Evolutionary conservation across 345 rosid species (phyloP).

Genomic region (Alliaria petiolata): DNA sequence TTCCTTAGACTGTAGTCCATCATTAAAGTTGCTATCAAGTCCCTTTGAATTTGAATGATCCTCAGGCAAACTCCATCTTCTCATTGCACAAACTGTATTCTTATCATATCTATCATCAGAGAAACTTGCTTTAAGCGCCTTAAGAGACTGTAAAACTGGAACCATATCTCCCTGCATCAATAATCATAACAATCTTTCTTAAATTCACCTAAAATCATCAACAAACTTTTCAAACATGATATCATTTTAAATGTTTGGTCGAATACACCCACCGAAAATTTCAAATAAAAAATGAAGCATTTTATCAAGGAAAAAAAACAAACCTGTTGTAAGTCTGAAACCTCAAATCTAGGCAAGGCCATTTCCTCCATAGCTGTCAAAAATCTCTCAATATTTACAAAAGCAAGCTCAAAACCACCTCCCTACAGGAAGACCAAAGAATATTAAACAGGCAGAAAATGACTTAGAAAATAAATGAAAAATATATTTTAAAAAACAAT

Average conservation of each 20-base stretch:
- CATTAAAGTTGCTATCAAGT: conserved; percentile 20
- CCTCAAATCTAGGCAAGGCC: conserved; percentile 63
- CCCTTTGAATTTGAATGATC: conserved; percentile 18
- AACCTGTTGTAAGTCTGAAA: conserved; percentile 62
- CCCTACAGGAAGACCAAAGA: conserved; percentile 32
- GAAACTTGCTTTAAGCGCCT: conserved; percentile 48
- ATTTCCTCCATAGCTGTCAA: conserved; percentile 64
- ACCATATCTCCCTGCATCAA: conserved; percentile 54
- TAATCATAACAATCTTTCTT: not conserved
- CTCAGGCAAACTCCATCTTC: conserved; percentile 43
- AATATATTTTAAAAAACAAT: not conserved
- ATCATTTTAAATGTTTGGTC: not conserved
- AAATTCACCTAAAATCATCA: not conserved
- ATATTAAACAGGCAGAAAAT: not conserved
- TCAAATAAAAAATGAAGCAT: not conserved
- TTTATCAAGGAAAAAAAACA: not conserved
- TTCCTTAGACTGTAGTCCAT: conserved; percentile 37
- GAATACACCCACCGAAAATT: not conserved
- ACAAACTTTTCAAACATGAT: not conserved
- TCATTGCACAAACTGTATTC: conserved; percentile 35
- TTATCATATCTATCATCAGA: conserved; percentile 30
- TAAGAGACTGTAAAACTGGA: conserved; percentile 65
- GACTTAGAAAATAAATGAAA: not conserved
- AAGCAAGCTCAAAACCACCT: conserved; percentile 38
- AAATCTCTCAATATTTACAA: conserved; percentile 43